Base-by-base conservation (phyloP, 1,284 basidiomycete genomes). In the Cryptococcus sp. region DNA sequence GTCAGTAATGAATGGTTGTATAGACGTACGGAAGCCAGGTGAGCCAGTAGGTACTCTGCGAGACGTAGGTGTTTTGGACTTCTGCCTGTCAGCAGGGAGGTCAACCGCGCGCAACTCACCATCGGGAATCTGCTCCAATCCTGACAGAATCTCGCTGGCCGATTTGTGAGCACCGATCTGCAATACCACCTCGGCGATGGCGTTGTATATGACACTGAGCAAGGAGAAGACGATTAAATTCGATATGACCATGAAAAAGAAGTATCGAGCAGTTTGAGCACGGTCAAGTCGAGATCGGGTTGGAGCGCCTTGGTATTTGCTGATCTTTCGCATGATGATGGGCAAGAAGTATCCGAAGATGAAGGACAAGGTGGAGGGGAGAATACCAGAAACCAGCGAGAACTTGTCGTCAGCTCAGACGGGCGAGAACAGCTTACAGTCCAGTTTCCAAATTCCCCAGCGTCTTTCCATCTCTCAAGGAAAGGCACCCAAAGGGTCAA, bases 281-380 rank as follows among this genome's bases (percentile, higher is more conserved):
- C 92, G 85, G 61, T 95, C 92, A 40, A 93, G 79, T 36, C 83
- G 81, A 11, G 83, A 85, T 53, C 87, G 84, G 3, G 90, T 71
- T 9, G 58, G 51, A 5, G 64, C 60, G 38, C 69, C 89, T 75
- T 89, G 86, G 68, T 86, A 91, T 75, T 82, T 77, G n/a, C 78
- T 79, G 51, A 94, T 77, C 76, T 80, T 81, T 41, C 92, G 83
- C 81, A 97, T 93, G 66, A 91, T 75, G 59, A 86, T 80, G 5
- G 92, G 92, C 28, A 95, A 76, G 69, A 90, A 81, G 75, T 87
- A 89, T 33, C 86, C 86, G 59, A 95, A 92, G n/a, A 89, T 52
- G 6, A 86, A 85, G n/a, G 86, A 86, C 25, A 95, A 80, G 0
- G 85, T 76, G 0, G 92, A 87, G 2, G 92, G 92, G 14, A 94